Evolutionary conservation across 2,329 filamentous ascomycete genomes (phyloP).

Genomic region (Diplodia corticola): DNA sequence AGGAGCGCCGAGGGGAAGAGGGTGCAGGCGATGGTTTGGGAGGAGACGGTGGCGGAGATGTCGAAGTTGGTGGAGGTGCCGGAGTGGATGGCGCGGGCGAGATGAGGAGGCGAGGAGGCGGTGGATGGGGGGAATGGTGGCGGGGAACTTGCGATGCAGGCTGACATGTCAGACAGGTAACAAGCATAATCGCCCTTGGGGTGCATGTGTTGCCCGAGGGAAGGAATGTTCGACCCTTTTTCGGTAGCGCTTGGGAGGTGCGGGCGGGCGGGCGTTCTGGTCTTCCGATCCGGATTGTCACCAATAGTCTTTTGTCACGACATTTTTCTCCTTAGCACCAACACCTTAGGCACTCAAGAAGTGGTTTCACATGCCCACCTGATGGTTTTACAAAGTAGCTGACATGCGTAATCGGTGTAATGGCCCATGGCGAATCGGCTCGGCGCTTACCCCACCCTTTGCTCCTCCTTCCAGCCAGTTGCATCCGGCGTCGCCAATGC

Average conservation of each 20-base stretch:
- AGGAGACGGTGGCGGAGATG: slow-evolving; percentile 1
- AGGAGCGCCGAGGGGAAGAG: neutral
- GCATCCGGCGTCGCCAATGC: neutral
- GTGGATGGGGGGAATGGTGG: neutral
- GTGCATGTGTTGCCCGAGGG: neutral
- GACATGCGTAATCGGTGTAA: neutral
- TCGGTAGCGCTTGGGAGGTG: neutral
- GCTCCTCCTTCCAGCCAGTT: neutral
- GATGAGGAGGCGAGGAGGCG: too few species aligned
- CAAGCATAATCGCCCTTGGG: neutral
- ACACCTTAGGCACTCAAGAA: neutral
- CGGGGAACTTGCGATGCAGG: neutral
- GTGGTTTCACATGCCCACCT: neutral
- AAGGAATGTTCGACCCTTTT: neutral
- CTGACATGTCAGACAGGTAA: neutral
- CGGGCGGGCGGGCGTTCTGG: neutral
- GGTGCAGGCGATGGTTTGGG: neutral
- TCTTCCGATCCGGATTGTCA: neutral
- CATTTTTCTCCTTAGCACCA: neutral
- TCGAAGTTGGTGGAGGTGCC: slow-evolving; percentile 5
- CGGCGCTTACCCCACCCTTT: neutral
- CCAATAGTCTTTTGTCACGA: neutral
- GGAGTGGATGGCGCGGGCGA: neutral
- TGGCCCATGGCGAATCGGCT: neutral
- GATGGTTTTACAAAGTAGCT: neutral